Evolutionary conservation across 2,329 filamentous ascomycete genomes (phyloP).

Genomic region (Didymellaceae sp.): DNA sequence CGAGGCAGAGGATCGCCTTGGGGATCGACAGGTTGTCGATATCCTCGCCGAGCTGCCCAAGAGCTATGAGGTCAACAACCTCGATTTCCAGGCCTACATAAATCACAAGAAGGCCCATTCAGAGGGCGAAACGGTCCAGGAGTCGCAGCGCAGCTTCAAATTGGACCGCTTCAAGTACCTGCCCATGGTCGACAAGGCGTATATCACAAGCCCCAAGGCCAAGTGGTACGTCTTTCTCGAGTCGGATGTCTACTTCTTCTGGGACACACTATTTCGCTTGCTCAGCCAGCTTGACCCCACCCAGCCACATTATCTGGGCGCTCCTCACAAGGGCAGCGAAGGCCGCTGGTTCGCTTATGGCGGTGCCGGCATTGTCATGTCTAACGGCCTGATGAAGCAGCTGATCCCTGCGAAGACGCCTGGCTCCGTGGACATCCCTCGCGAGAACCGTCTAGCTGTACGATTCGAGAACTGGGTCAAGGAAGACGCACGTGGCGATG

Average conservation of each 20-base stretch:
- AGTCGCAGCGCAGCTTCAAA: conserved; percentile 60
- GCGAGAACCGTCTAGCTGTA: conserved; percentile 38
- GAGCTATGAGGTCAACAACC: conserved; percentile 49
- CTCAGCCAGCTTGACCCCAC: conserved; percentile 48
- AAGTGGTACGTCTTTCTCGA: conserved; percentile 51
- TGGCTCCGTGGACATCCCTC: conserved; percentile 36
- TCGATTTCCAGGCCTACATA: conserved; percentile 61
- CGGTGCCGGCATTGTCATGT: conserved; percentile 55
- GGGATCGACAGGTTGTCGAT: conserved; percentile 58
- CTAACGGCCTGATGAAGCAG: conserved; percentile 60
- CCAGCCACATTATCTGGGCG: conserved; percentile 50
- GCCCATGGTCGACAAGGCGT: conserved; percentile 61
- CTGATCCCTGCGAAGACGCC: conserved; percentile 44
- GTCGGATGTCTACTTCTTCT: conserved; percentile 49
- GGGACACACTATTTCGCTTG: conserved; percentile 52
- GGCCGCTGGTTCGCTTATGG: conserved; percentile 52
- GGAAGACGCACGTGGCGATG: conserved; percentile 55
- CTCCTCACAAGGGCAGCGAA: conserved; percentile 42
- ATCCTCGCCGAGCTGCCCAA: conserved; percentile 58
- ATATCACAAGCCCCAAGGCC: conserved; percentile 44
- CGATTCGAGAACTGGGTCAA: conserved; percentile 43
- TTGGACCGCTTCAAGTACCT: conserved; percentile 67
- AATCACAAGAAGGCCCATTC: conserved; percentile 50
- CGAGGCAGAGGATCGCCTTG: conserved; percentile 62
- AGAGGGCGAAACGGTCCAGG: conserved; percentile 51